Base-by-base conservation (phyloP, 371 early-diverging fungal genomes). In the Mucor irregularis region DNA sequence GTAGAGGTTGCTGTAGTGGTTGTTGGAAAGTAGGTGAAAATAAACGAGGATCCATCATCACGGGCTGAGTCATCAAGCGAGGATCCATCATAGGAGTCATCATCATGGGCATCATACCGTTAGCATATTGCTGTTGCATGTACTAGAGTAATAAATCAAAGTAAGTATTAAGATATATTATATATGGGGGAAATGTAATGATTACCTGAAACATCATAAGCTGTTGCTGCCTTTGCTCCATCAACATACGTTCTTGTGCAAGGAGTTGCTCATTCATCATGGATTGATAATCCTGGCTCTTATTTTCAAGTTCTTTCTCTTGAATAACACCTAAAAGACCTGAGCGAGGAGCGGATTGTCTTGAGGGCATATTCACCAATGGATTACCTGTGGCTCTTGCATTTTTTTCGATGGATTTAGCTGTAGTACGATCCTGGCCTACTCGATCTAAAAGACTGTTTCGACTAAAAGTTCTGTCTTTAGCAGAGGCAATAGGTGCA, bases 61-160 rank as follows among this genome's bases (percentile, higher is more conserved):
- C 29, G 1, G 49, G 53, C 9, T 47, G 49, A 9, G 53, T 33
- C 43, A 53, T 43, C 60, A 68, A 56, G 16, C 68, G 61, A 19
- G 73, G 73, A 50, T 68, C 69, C 66, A 74, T 70, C 66, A 68
- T 64, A 7, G 65, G 56, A 49, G 62, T 67, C 59, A 69, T 65
- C 64, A 74, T 58, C 62, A 58, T 43, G 4, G 68, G 63, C 63
- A 68, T 56, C 42, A 58, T 59, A 13, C 43, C 46, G 33, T 40
- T 35, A 8, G 31, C 53, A 22, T 58, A 63, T 4, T 43, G 38
- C 9, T 28, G 40, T 9, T 47, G 43, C 58, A 66, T 64, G 28
- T 50, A 59, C 53, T 68, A 50, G 10, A 33, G 21, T 38, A 34
- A 19, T 13, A 38, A 25, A 14, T n/a, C n/a, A n/a, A n/a, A n/a